Evolutionary conservation across 83 land plant species (phyloP).

Genomic region (Isoetes engelmannii): DNA sequence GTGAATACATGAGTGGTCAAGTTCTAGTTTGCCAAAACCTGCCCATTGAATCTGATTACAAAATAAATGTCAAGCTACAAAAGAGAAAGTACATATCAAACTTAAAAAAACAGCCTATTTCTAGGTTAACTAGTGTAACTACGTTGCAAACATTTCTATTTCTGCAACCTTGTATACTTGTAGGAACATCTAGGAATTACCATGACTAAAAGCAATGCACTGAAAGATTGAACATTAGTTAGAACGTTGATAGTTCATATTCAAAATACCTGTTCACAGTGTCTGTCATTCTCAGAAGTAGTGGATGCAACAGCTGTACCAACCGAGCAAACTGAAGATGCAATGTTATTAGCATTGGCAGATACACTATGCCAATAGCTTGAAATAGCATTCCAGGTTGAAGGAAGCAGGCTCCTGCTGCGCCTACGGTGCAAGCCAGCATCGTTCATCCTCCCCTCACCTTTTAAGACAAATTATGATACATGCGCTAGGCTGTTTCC

Average conservation of each 20-base stretch:
- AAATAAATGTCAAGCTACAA: background rate
- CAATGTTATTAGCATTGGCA: conserved; percentile 66
- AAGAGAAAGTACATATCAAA: background rate
- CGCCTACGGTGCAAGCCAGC: conserved; percentile 23
- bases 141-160: background rate
- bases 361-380: conserved; percentile 58
- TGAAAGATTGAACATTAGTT: background rate
- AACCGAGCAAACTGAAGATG: conserved; percentile 68
- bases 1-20: conserved; percentile 35
- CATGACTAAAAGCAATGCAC: background rate
- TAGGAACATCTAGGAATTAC: background rate
- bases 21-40: conserved; percentile 79
- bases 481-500: no score
- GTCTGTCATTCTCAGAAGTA: conserved; percentile 35
- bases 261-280: conserved; percentile 31
- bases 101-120: background rate
- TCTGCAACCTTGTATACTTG: background rate
- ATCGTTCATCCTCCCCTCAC: conserved; percentile 33
- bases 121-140: background rate
- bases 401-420: conserved; percentile 40
- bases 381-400: conserved; percentile 47
- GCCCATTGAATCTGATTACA: conserved; percentile 77
- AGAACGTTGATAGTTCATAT: background rate
- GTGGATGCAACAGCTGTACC: conserved; percentile 59
- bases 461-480: background rate